Conservation (phyloP, 1,139 yeast species). For the Zygoascus meyerae region DNA sequence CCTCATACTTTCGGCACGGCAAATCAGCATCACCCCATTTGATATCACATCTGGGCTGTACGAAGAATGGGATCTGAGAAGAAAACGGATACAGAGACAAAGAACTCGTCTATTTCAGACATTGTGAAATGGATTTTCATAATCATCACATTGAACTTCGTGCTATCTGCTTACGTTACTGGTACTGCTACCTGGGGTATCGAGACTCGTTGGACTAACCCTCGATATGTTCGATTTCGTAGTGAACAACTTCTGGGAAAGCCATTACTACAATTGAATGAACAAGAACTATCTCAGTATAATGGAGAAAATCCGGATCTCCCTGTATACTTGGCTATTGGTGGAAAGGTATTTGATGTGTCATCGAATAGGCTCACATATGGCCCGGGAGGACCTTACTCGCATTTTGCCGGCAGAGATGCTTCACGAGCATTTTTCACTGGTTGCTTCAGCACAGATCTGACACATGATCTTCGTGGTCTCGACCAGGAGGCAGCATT, state of each 20-base stretch:
- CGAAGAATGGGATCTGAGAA: background rate
- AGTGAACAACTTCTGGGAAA: conserved; percentile 26
- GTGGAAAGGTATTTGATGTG: conserved; percentile 63
- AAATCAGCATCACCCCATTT: background rate
- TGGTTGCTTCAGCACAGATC: conserved; percentile 57
- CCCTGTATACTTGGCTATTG: conserved; percentile 62
- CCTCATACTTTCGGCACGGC: too few species aligned
- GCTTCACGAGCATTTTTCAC: conserved; percentile 71
- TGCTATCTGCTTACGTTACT: conserved; percentile 36
- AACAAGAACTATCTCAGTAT: conserved; percentile 44
- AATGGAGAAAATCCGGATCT: conserved; percentile 46
- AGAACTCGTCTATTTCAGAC: conserved; percentile 32
- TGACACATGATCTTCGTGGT: conserved; percentile 67
- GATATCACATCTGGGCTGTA: background rate
- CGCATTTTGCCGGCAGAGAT: conserved; percentile 60
- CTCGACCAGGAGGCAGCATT: conserved; percentile 35
- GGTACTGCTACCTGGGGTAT: conserved; percentile 38
- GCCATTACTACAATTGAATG: conserved; percentile 36
- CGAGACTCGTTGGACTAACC: conserved; percentile 47
- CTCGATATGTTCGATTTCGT: conserved; percentile 37
- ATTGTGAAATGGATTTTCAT: conserved; percentile 45
- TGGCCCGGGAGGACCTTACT: conserved; percentile 62
- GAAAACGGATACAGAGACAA: background rate
- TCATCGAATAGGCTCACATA: conserved; percentile 48
- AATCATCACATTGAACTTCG: conserved; percentile 42